Evolutionary conservation across 2,329 filamentous ascomycete species (phyloP).

Genomic region (Alternaria metachromatica): DNA sequence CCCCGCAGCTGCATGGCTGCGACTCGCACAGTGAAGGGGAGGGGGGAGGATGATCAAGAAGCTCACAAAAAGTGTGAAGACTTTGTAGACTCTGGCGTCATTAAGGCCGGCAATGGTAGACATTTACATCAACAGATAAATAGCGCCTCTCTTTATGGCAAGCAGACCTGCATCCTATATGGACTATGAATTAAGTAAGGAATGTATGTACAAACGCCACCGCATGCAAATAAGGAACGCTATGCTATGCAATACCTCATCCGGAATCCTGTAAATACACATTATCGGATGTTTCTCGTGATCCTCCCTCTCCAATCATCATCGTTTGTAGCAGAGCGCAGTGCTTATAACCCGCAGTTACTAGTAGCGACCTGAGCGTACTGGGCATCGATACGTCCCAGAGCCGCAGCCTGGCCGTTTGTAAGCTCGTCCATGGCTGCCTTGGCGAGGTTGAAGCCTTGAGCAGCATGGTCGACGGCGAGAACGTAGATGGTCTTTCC

Average conservation of each 20-base stretch:
- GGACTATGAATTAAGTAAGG: slow-evolving; percentile 15
- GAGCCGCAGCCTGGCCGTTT: slow-evolving; percentile 50
- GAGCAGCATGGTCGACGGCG: slow-evolving; percentile 56
- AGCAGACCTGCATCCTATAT: background rate
- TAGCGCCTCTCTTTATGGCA: background rate
- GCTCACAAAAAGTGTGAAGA: background rate
- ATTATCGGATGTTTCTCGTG: slow-evolving; percentile 5
- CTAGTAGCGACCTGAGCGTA: slow-evolving; percentile 47
- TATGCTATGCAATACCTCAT: slow-evolving; percentile 6
- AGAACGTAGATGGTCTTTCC: slow-evolving; percentile 57
- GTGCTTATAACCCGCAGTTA: slow-evolving; percentile 41
- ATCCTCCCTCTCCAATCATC: background rate
- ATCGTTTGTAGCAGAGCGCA: background rate
- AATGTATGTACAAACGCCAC: slow-evolving; percentile 13
- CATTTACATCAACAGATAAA: background rate
- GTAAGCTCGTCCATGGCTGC: slow-evolving; percentile 59
- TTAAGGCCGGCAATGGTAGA: background rate
- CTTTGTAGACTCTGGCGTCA: background rate
- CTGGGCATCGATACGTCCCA: slow-evolving; percentile 55
- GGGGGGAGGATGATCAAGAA: background rate
- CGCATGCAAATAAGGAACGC: slow-evolving; percentile 6
- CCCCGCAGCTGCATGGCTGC: background rate
- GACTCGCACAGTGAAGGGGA: background rate
- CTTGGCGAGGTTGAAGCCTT: slow-evolving; percentile 59
- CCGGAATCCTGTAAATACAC: slow-evolving; percentile 6